phyloP scores from a whole-genome alignment of 1,284 basidiomycete species.

The Dichomitus squalens region DNA sequence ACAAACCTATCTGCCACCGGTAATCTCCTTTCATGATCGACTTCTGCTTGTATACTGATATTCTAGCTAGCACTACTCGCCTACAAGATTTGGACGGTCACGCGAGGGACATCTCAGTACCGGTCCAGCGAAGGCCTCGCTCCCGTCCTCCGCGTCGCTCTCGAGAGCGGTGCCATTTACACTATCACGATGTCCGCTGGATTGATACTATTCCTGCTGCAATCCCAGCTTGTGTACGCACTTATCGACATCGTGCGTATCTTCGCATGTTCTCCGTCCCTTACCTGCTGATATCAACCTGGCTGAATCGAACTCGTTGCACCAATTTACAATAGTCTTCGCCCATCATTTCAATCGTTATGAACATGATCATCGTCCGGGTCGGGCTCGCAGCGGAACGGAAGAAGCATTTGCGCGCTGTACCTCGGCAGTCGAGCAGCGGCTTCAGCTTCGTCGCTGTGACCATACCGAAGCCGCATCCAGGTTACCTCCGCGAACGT shows the following conservation, averaged over 20 bases:
- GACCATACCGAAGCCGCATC: not conserved
- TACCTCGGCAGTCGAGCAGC: not conserved
- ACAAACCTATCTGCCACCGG: slow-evolving; percentile 34
- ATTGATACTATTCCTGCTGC: slow-evolving; percentile 31
- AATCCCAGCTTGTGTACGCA: slow-evolving; percentile 32
- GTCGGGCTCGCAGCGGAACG: slow-evolving; percentile 23
- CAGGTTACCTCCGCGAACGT: not conserved
- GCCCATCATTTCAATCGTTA: slow-evolving; percentile 35
- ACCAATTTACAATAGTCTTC: slow-evolving; percentile 17
- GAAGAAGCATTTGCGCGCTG: not conserved
- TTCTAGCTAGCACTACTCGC: slow-evolving; percentile 26
- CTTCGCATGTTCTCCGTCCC: not conserved
- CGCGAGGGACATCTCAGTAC: slow-evolving; percentile 16
- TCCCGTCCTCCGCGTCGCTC: slow-evolving; percentile 30
- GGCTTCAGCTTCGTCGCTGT: not conserved
- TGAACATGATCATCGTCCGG: slow-evolving; percentile 34
- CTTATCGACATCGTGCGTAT: slow-evolving; percentile 33
- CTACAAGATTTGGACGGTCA: slow-evolving; percentile 27
- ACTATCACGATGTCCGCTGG: slow-evolving; percentile 32
- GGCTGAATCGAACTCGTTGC: too few species aligned
- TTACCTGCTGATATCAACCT: not conserved
- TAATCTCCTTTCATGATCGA: slow-evolving; percentile 1
- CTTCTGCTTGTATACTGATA: not conserved
- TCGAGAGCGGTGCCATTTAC: slow-evolving; percentile 36
- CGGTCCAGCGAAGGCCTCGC: slow-evolving; percentile 18